phyloP scores from a whole-genome alignment of 768 basidiomycete genomes.

The Tremella fuciformis region DNA sequence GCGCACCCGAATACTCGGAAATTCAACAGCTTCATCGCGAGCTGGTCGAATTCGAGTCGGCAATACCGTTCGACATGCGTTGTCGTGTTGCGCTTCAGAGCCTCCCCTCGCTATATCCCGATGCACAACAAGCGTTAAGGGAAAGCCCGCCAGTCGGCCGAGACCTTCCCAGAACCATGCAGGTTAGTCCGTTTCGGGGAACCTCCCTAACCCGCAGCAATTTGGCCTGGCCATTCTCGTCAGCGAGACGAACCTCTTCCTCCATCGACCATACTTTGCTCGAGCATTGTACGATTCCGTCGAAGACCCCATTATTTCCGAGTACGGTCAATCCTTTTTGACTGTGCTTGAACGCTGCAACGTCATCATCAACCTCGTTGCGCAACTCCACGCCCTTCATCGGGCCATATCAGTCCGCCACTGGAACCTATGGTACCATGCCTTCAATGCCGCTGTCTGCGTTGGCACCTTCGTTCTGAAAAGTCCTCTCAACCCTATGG shows the following conservation, averaged over 20 bases:
- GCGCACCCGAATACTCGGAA: too few relatives aligned
- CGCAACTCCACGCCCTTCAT: background rate
- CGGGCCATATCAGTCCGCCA: background rate
- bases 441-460: constrained; percentile 7
- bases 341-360: background rate
- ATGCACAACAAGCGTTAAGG: too few relatives aligned
- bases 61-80: too few relatives aligned
- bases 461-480: constrained; percentile 6
- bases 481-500: background rate
- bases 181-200: too few relatives aligned
- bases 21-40: too few relatives aligned
- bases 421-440: constrained; percentile 3
- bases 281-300: constrained; percentile 24
- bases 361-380: background rate
- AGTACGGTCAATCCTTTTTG: constrained; percentile 9
- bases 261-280: constrained; percentile 32
- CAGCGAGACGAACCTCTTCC: constrained; percentile 26
- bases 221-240: constrained; percentile 24
- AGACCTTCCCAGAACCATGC: too few relatives aligned
- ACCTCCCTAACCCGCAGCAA: too few relatives aligned
- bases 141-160: too few relatives aligned
- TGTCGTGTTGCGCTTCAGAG: too few relatives aligned
- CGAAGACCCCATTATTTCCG: constrained; percentile 18
- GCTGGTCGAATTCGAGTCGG: too few relatives aligned
- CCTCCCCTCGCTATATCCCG: too few relatives aligned